These are phyloP conservation scores for Gracilariopsis chorda DNA, from an alignment of 23 red algal genomes.

Conservation along the genomic window DNA sequence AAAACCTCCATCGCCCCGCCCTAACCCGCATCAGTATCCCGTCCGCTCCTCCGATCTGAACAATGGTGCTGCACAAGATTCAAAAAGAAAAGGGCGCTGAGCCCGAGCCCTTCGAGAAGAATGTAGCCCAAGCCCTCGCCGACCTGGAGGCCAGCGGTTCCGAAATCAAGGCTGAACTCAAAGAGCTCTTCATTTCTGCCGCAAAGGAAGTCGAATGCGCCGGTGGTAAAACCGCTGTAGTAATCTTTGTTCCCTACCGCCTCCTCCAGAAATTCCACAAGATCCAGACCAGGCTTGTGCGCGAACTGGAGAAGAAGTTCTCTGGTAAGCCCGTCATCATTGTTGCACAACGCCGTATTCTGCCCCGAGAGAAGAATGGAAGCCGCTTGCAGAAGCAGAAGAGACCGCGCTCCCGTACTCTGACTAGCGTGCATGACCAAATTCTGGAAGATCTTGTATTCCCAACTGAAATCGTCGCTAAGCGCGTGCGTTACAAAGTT, in stretches of 20 bases:
- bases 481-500: slow-evolving; percentile 80
- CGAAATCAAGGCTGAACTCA: slow-evolving; percentile 76
- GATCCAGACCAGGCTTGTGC: slow-evolving; percentile 93
- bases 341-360: slow-evolving; percentile 83
- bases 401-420: slow-evolving; percentile 84
- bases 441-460: slow-evolving; percentile 96
- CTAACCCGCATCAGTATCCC: neutral
- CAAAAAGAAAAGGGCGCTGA: slow-evolving; percentile 65
- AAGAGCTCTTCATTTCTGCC: slow-evolving; percentile 76
- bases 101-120: slow-evolving; percentile 70
- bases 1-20: neutral
- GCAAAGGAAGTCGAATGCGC: slow-evolving; percentile 86
- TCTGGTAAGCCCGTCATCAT: slow-evolving; percentile 91
- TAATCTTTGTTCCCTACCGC: slow-evolving; percentile 89
- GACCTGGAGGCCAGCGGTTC: slow-evolving; percentile 78
- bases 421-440: slow-evolving; percentile 95
- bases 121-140: slow-evolving; percentile 85
- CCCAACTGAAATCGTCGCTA: slow-evolving; percentile 96
- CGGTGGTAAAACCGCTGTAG: slow-evolving; percentile 77
- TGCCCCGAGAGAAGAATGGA: slow-evolving; percentile 83
- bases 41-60: neutral
- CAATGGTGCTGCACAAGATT: slow-evolving; percentile 67
- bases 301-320: slow-evolving; percentile 99
- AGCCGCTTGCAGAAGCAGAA: slow-evolving; percentile 76
- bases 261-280: slow-evolving; percentile 83